Evolutionary conservation across 1,139 yeast genomes (phyloP), one percentile per base, ranked within the genome.

Genomic region (Petasospora fabianii): DNA sequence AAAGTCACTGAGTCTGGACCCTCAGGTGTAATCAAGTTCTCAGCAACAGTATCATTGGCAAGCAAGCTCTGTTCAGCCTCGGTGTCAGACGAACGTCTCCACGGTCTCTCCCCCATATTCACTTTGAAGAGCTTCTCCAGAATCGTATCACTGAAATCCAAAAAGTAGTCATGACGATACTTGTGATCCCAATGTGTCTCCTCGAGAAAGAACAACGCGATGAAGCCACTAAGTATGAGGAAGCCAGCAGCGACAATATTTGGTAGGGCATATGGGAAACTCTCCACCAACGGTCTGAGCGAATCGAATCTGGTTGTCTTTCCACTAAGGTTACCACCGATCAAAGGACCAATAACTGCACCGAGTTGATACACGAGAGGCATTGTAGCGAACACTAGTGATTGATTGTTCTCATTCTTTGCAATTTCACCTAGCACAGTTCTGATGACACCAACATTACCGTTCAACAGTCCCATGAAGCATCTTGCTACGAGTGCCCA

Each of bases 351-450:
- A 32, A 77, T 43, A 12, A 75, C 70, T 35, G 66, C 57, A 2
- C 85, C 86, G 11, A 76, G 49, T 51, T 76, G 77, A 69, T 75
- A 79, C 18, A 78, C 62, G 34, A 79, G 57, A 0, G 85, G 82
- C 61, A 79, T 65, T 3, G 76, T 71, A 28, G 79, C 68, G 53
- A 79, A 77, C 2, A 82, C 84, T 22, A 77, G 46, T 2, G 82
- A 78, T 53, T 79, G 84, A 51, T 79, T 83, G 34, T 65, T 63
- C 47, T 74, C 68, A 38, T 77, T 73, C 2, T 58, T 66, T 7
- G 80, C 80, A 17, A 75, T 60, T 55, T 79, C 86, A 1, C 83
- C 85, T 32, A 80, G 65, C 30, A 70, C 59, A 0, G 84, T 80
- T 50, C 85, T 61, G 34, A 78, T 58, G 3, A 79, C 82, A 0